Evolutionary conservation across 2,329 filamentous ascomycete genomes (phyloP).

Genomic region (Geoglossum cookeanum): DNA sequence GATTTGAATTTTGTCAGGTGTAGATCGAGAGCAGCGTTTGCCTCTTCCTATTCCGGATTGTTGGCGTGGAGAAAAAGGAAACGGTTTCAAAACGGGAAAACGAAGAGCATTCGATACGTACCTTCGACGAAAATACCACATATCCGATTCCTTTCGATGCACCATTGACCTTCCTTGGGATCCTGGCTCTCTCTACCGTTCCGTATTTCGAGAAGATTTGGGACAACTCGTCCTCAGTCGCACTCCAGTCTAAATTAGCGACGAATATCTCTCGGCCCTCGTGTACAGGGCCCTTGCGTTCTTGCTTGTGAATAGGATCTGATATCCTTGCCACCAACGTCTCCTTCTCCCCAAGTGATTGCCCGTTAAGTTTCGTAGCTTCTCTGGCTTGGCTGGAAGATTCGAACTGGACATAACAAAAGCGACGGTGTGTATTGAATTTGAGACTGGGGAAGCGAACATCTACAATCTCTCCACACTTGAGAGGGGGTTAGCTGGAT

Average conservation of each 20-base stretch:
- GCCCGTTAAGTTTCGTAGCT: slow-evolving; percentile 56
- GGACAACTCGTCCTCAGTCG: slow-evolving; percentile 48
- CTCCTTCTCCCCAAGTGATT: slow-evolving; percentile 45
- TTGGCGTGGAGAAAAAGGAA: slow-evolving; percentile 4
- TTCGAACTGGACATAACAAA: slow-evolving; percentile 89
- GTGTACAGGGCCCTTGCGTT: slow-evolving; percentile 59
- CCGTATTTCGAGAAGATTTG: slow-evolving; percentile 60
- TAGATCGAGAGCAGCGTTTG: slow-evolving; percentile 44
- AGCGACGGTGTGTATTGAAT: slow-evolving; percentile 70
- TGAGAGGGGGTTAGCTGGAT: slow-evolving; percentile 10
- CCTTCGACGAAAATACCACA: slow-evolving; percentile 53
- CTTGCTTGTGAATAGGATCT: slow-evolving; percentile 59
- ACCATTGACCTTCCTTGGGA: slow-evolving; percentile 48
- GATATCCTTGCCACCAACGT: slow-evolving; percentile 66
- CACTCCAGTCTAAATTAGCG: slow-evolving; percentile 42
- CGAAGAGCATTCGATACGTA: slow-evolving; percentile 9
- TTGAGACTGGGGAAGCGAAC: slow-evolving; percentile 84
- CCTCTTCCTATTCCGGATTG: slow-evolving; percentile 33
- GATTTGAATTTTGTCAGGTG: slow-evolving; percentile 51
- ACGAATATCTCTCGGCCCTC: slow-evolving; percentile 78
- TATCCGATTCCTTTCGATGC: slow-evolving; percentile 63
- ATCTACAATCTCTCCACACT: slow-evolving; percentile 64
- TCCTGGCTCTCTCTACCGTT: slow-evolving; percentile 48
- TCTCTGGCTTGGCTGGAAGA: slow-evolving; percentile 45
- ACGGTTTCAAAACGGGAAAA: not conserved